phyloP scores from a whole-genome alignment of 2,329 filamentous ascomycete genomes.

The Hymenoscyphus repandus region DNA sequence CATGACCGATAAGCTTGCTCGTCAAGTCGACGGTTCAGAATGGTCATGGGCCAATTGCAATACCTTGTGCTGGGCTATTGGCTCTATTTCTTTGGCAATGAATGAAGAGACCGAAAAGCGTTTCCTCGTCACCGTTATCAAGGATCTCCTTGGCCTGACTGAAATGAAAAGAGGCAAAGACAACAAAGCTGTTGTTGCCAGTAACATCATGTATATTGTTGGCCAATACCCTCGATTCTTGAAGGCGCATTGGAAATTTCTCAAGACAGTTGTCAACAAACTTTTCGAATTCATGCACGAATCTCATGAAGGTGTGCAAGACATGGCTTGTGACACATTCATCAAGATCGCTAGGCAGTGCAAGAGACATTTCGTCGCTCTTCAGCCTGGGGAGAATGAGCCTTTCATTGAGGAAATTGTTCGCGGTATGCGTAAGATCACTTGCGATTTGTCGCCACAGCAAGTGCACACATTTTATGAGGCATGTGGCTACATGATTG shows the following conservation, averaged over 20 bases:
- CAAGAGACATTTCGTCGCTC: constrained; percentile 91
- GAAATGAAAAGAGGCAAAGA: constrained; percentile 99
- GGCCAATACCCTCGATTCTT: constrained; percentile 97
- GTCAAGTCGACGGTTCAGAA: constrained; percentile 90
- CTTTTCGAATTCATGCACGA: constrained; percentile 99
- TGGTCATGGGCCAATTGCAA: constrained; percentile 99
- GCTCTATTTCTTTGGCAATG: constrained; percentile 97
- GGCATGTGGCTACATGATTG: constrained; percentile 98
- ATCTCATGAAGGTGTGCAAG: constrained; percentile 97
- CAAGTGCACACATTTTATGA: constrained; percentile 99
- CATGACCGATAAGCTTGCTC: constrained; percentile 97
- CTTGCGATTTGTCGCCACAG: constrained; percentile 88
- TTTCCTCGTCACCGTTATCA: constrained; percentile 97
- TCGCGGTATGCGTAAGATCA: constrained; percentile 91
- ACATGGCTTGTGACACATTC: constrained; percentile 99
- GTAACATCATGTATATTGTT: constrained; percentile 99
- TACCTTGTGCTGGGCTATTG: constrained; percentile 98
- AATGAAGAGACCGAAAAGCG: constrained; percentile 99
- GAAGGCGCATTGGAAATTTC: constrained; percentile 99
- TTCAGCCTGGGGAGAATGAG: constrained; percentile 90
- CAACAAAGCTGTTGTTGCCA: constrained; percentile 98
- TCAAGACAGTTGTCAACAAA: constrained; percentile 99
- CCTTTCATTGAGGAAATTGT: constrained; percentile 99
- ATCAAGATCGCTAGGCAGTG: constrained; percentile 99
- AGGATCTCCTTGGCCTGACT: constrained; percentile 90